A percentile compares a stretch with the other conserved stretches of the same genome.
phyloP scores from a whole-genome alignment of 805 yeast genomes.

The Candida suzukii region DNA sequence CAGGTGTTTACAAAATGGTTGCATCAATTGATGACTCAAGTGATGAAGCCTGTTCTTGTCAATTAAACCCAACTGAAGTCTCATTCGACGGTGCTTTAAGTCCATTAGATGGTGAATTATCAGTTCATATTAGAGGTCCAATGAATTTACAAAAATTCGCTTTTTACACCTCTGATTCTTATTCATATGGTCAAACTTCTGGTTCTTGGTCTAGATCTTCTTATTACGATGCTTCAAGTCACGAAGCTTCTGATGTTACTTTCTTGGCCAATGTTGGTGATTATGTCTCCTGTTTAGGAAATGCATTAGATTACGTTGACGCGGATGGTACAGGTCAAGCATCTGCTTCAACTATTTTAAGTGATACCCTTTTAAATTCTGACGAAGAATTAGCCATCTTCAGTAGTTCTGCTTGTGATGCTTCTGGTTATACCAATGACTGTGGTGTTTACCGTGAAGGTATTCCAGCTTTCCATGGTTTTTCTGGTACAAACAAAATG shows the following conservation, averaged over 20 bases:
- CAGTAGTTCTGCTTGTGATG: constrained; percentile 50
- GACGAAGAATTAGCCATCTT: constrained; percentile 55
- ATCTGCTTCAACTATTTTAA: constrained; percentile 37
- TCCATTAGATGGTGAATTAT: constrained; percentile 61
- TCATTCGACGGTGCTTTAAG: constrained; percentile 51
- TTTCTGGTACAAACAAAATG: constrained; percentile 61
- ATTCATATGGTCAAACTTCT: constrained; percentile 26
- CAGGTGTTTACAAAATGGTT: constrained; percentile 46
- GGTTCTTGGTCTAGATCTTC: constrained; percentile 53
- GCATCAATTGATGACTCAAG: constrained; percentile 32
- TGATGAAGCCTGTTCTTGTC: constrained; percentile 42
- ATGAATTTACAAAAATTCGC: constrained; percentile 53
- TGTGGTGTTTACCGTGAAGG: constrained; percentile 73
- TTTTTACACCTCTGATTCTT: constrained; percentile 39
- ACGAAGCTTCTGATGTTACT: constrained; percentile 55
- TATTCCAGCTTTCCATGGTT: constrained; percentile 71
- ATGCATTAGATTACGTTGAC: constrained; percentile 57
- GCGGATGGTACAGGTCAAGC: constrained; percentile 48
- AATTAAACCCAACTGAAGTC: constrained; percentile 26
- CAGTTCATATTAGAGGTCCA: constrained; percentile 80
- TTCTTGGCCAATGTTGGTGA: constrained; percentile 60
- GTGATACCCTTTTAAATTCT: constrained; percentile 40
- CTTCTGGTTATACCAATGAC: constrained; percentile 43
- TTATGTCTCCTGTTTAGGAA: constrained; percentile 56
- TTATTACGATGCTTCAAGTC: constrained; percentile 44